phyloP scores from a whole-genome alignment of 805 yeast species.

The Spathaspora arborariae region DNA sequence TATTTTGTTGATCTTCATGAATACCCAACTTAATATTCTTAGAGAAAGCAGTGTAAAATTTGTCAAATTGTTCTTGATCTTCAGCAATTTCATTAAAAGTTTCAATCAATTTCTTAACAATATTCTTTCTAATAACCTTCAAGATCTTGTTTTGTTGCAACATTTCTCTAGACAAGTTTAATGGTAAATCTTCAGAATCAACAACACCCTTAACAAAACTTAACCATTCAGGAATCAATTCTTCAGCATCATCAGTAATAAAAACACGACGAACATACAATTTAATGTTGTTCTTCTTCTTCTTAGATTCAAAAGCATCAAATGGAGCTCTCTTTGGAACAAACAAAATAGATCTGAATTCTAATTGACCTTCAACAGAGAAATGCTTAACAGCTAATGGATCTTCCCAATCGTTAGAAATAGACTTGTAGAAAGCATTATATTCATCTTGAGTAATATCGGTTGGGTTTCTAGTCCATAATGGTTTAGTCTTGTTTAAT shows the following conservation, averaged over 20 bases:
- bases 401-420: conserved; percentile 99
- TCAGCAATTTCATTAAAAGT: conserved; percentile 99
- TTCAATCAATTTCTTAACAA: conserved; percentile 96
- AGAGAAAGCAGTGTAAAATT: conserved; percentile 95
- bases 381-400: conserved; percentile 99
- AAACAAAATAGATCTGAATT: conserved; percentile 95
- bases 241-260: conserved; percentile 99
- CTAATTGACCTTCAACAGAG: conserved; percentile 99
- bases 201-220: conserved; percentile 98
- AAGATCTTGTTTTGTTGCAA: conserved; percentile 99
- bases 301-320: conserved; percentile 95
- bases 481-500: conserved; percentile 97
- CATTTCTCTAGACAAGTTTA: conserved; percentile 99
- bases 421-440: conserved; percentile 98
- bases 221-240: conserved; percentile 98
- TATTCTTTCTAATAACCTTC: conserved; percentile 98
- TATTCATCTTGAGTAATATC: conserved; percentile 98
- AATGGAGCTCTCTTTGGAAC: conserved; percentile 99
- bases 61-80: conserved; percentile 97
- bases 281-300: conserved; percentile 99
- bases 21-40: conserved; percentile 98
- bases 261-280: conserved; percentile 98
- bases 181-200: conserved; percentile 98
- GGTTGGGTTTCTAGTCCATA: conserved; percentile 99
- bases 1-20: conserved; percentile 98